phyloP scores from a whole-genome alignment of 495 filamentous ascomycete species.

The Podospora appendiculata region DNA sequence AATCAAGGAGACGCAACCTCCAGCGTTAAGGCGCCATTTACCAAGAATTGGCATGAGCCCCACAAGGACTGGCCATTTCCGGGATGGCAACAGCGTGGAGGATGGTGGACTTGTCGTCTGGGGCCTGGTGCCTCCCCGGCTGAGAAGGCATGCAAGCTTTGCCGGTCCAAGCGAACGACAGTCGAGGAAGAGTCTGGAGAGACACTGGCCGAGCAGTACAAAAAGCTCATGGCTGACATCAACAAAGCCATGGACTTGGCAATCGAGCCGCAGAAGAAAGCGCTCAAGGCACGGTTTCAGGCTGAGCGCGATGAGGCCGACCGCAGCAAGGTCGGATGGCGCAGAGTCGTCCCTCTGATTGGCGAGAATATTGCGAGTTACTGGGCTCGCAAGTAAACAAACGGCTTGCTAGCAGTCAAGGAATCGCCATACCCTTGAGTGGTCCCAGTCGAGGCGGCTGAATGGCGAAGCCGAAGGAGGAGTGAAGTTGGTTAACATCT shows the following conservation, averaged over 20 bases:
- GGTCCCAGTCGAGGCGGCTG: too few species aligned
- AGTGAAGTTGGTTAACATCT: too few species aligned
- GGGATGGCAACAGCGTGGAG: conserved; percentile 16
- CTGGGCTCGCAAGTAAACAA: too few species aligned
- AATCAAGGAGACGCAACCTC: background rate
- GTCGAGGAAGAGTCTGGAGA: background rate
- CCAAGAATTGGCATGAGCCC: conserved; percentile 27
- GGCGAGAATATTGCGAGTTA: too few species aligned
- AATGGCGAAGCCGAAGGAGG: too few species aligned
- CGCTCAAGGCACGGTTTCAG: background rate
- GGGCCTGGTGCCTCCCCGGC: conserved; percentile 19
- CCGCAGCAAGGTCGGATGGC: background rate
- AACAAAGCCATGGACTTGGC: conserved; percentile 3
- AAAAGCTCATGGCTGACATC: conserved; percentile 9
- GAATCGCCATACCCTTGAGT: too few species aligned
- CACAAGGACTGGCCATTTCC: conserved; percentile 19
- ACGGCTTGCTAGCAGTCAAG: too few species aligned
- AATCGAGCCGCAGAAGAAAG: background rate
- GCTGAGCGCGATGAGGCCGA: background rate
- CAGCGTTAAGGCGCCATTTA: conserved; percentile 6
- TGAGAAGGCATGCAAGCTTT: conserved; percentile 21
- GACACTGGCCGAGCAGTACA: conserved; percentile 2
- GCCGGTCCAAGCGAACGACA: background rate
- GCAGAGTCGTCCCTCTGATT: too few species aligned
- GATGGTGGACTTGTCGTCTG: conserved; percentile 36